Evolutionary conservation across 2,329 filamentous ascomycete species (phyloP).

Genomic region (Stagonosporopsis tanaceti): DNA sequence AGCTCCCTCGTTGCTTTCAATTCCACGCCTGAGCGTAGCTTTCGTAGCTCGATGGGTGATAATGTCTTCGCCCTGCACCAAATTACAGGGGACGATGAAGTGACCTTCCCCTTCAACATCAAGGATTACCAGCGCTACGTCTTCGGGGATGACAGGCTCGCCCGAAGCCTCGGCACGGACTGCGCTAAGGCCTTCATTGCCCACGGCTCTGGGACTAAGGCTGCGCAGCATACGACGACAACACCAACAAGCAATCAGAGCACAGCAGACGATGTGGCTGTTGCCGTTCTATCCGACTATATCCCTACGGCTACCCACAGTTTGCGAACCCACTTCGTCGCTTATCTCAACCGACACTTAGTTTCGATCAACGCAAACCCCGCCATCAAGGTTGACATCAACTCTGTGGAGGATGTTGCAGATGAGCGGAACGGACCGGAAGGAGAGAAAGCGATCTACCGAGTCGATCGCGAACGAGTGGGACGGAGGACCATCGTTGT

Average conservation of each 20-base stretch:
- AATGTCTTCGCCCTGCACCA: constrained; percentile 33
- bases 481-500: constrained; percentile 24
- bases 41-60: constrained; percentile 28
- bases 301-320: constrained; percentile 34
- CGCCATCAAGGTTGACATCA: constrained; percentile 31
- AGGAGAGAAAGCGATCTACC: constrained; percentile 18
- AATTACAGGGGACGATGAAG: constrained; percentile 22
- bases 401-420: constrained; percentile 6
- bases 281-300: constrained; percentile 36
- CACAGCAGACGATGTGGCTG: constrained; percentile 25
- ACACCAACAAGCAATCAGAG: constrained; percentile 25
- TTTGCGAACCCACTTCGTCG: constrained; percentile 33
- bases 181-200: constrained; percentile 37
- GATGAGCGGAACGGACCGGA: constrained; percentile 21
- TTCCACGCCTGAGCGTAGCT: constrained; percentile 18
- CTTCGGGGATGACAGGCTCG: constrained; percentile 38
- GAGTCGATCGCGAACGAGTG: constrained; percentile 27
- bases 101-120: constrained; percentile 30
- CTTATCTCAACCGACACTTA: constrained; percentile 34
- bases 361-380: constrained; percentile 26
- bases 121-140: constrained; percentile 36
- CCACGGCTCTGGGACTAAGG: constrained; percentile 15
- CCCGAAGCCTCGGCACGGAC: constrained; percentile 35
- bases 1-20: constrained; percentile 8
- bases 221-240: constrained; percentile 14